Base-by-base conservation (phyloP, 495 filamentous ascomycete genomes). In the Xylaria venustula region DNA sequence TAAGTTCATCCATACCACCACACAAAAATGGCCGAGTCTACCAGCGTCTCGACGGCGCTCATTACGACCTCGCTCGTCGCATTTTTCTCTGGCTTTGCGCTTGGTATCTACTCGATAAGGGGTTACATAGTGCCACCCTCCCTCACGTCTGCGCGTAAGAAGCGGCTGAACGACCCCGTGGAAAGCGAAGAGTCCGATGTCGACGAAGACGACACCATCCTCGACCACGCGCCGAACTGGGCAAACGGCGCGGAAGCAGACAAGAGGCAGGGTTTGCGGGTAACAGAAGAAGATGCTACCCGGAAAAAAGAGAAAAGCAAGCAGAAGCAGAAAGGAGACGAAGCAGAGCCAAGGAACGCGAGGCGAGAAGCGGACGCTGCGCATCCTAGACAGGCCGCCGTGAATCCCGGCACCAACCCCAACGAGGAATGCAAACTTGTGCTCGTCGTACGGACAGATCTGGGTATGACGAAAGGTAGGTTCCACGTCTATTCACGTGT, bases 381-480 rank as follows among this genome's bases (percentile, higher is more conserved):
- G 19, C 30, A 54, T 26, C 50, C 56, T 22, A 50, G 42, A 32
- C 60, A 48, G 6, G 41, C 59, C 7, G 14, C 64, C 46, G 74
- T 75, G 44, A 74, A 75, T 26, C 70, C 78, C 52, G 75, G 74
- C 32, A 74, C 76, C 3, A 73, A 75, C 32, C 80, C 81, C 57
- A 81, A 72, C 7, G 93, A 97, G 68, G 93, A 96, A 65, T 96
- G 93, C 77, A 98, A 98, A 72, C 77, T 98, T 49, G 92, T 97
- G 19, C 78, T 98, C 20, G 91, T 97, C 14, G 93, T 97, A 34
- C 77, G 94, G 64, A 96, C 90, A 23, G 94, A 98, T 76, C 72
- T 98, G 67, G 92, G 93, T 46, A 98, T 98, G 95, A 91, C 88
- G 7, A 97, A 95, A 81, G 92, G 92, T 93, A 78, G 47, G 78